Conservation (phyloP, 2,329 filamentous ascomycete genomes). For the Fusarium subglutinans region DNA sequence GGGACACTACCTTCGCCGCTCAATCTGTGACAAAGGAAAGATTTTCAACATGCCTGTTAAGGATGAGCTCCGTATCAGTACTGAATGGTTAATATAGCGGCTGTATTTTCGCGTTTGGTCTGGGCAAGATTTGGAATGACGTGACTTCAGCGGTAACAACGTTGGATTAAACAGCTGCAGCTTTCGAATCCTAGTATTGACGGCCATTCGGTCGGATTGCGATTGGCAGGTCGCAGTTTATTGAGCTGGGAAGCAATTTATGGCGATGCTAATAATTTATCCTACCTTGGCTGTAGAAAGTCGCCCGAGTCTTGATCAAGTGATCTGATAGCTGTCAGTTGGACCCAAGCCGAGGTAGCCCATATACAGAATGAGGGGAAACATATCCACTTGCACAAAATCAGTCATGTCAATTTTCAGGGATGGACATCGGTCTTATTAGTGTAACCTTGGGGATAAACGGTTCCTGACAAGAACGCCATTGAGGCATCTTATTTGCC, state of each 20-base stretch:
- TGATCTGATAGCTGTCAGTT: too few species aligned
- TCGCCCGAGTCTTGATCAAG: background rate
- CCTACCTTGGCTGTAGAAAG: background rate
- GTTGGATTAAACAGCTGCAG: background rate
- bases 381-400: background rate
- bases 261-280: background rate
- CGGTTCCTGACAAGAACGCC: background rate
- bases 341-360: background rate
- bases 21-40: background rate
- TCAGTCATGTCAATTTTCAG: fast-evolving
- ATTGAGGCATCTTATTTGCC: background rate
- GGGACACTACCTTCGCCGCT: background rate
- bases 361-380: background rate
- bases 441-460: background rate
- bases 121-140: background rate
- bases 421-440: background rate
- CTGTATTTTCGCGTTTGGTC: background rate
- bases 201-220: fast-evolving
- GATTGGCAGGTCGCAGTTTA: fast-evolving
- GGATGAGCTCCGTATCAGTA: too few species aligned
- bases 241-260: background rate
- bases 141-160: background rate
- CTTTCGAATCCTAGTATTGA: fast-evolving
- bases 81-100: fast-evolving
- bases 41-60: too few species aligned